Evolutionary conservation across 2,329 filamentous ascomycete genomes (phyloP).

Genomic region (Stromatinia cepivora): DNA sequence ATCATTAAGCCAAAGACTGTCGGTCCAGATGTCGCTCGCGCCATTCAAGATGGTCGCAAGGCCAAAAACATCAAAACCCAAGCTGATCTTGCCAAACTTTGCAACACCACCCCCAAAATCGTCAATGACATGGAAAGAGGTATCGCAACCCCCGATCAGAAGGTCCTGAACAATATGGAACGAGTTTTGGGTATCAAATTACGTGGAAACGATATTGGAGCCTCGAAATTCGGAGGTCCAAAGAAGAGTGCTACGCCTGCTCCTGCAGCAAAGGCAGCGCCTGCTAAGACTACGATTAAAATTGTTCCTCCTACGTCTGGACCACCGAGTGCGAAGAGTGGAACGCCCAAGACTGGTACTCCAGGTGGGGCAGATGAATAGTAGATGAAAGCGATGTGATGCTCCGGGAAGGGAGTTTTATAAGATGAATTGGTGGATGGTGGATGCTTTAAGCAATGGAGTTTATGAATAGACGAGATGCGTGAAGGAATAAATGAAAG

Average conservation of each 20-base stretch:
- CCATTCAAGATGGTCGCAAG: slow-evolving; percentile 77
- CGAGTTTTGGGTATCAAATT: slow-evolving; percentile 84
- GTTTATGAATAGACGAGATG: slow-evolving; percentile 12
- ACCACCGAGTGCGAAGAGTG: slow-evolving; percentile 1
- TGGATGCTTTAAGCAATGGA: background rate
- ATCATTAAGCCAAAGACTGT: slow-evolving; percentile 97
- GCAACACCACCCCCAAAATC: slow-evolving; percentile 79
- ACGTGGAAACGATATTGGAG: slow-evolving; percentile 80
- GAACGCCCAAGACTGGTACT: background rate
- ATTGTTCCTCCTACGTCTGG: slow-evolving; percentile 8
- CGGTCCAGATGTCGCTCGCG: slow-evolving; percentile 75
- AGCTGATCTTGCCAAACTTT: slow-evolving; percentile 81
- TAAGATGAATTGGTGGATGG: background rate
- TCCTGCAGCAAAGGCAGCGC: slow-evolving; percentile 18
- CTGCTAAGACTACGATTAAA: slow-evolving; percentile 27
- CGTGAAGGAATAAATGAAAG: background rate
- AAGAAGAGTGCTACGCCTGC: slow-evolving; percentile 31
- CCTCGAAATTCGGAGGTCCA: slow-evolving; percentile 68
- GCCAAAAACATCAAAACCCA: slow-evolving; percentile 90
- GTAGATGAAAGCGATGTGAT: background rate
- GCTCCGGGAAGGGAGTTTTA: background rate
- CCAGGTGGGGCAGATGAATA: background rate
- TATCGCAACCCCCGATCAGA: slow-evolving; percentile 76
- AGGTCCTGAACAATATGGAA: slow-evolving; percentile 77
- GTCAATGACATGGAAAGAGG: slow-evolving; percentile 86